A percentile compares a stretch with the other conserved stretches of the same genome.
These are phyloP conservation scores for Alternaria gansuensis DNA, from an alignment of 2,329 filamentous ascomycete genomes.

Conservation along the genomic window DNA sequence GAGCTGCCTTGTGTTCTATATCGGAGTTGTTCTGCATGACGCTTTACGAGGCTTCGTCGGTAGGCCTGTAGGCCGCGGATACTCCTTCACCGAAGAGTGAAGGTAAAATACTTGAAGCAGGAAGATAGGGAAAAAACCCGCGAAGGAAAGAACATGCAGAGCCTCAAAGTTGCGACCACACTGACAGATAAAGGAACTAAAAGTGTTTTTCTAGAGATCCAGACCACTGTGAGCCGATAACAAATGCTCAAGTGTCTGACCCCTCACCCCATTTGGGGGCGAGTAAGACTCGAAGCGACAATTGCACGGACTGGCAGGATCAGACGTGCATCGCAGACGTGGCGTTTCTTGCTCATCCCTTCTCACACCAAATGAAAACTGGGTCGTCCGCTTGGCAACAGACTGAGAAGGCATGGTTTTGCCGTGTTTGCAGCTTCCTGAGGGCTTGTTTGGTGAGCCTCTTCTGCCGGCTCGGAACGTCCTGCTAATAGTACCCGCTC, in stretches of 20 bases:
- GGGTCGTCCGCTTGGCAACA: background rate
- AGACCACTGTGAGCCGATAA: constrained; percentile 3
- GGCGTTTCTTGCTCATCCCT: constrained; percentile 5
- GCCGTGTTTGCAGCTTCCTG: background rate
- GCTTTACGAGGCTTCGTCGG: background rate
- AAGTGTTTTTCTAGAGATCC: background rate
- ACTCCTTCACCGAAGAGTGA: background rate
- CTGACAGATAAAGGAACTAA: background rate
- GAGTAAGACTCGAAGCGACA: background rate
- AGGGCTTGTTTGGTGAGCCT: background rate
- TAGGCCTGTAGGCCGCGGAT: background rate
- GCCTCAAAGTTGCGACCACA: background rate
- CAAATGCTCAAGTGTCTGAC: background rate
- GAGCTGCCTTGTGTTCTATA: background rate
- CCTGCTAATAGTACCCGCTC: background rate
- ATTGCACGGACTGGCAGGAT: background rate
- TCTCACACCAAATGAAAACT: background rate
- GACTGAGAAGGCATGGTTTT: background rate
- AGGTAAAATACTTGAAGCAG: background rate
- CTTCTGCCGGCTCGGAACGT: background rate
- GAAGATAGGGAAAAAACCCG: background rate
- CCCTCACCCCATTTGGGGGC: background rate
- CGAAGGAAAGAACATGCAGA: background rate
- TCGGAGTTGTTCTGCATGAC: background rate
- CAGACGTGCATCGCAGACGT: constrained; percentile 5